These are phyloP conservation scores for Aspergillus transmontanensis DNA, from an alignment of 2,329 filamentous ascomycete species.

Conservation along the genomic window DNA sequence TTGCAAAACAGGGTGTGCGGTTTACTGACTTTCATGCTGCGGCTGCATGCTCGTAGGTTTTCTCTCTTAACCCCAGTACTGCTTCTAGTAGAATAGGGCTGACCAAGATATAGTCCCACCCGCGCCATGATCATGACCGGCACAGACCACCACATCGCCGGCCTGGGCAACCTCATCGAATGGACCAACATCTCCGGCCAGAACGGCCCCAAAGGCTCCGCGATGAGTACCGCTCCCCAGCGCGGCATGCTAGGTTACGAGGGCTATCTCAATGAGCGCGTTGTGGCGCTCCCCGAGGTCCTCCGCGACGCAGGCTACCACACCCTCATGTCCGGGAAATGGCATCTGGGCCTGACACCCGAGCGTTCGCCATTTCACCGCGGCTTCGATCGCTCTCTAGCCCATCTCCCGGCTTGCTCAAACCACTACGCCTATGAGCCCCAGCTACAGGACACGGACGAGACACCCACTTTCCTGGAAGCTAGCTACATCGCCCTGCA, in stretches of 20 bases:
- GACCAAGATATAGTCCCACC: constrained; percentile 48
- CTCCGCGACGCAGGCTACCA: constrained; percentile 61
- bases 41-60: constrained; percentile 58
- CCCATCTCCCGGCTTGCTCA: constrained; percentile 62
- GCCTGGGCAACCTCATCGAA: constrained; percentile 62
- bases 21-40: constrained; percentile 69
- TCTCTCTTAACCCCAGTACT: neutral
- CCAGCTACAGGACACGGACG: constrained; percentile 41
- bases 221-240: constrained; percentile 57
- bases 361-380: constrained; percentile 59
- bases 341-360: constrained; percentile 63
- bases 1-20: constrained; percentile 56
- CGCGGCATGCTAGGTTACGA: constrained; percentile 64
- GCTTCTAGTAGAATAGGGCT: neutral
- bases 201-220: constrained; percentile 54
- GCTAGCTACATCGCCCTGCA: constrained; percentile 47
- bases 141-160: constrained; percentile 59
- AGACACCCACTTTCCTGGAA: constrained; percentile 45
- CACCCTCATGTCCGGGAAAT: constrained; percentile 65
- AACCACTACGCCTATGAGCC: constrained; percentile 62
- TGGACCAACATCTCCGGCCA: constrained; percentile 59
- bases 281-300: constrained; percentile 61
- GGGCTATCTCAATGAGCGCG: constrained; percentile 63
- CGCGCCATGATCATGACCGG: constrained; percentile 69
- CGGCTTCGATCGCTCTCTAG: constrained; percentile 63